phyloP scores from a whole-genome alignment of 257 asterid genomes.

The Haberlea rhodopensis region DNA sequence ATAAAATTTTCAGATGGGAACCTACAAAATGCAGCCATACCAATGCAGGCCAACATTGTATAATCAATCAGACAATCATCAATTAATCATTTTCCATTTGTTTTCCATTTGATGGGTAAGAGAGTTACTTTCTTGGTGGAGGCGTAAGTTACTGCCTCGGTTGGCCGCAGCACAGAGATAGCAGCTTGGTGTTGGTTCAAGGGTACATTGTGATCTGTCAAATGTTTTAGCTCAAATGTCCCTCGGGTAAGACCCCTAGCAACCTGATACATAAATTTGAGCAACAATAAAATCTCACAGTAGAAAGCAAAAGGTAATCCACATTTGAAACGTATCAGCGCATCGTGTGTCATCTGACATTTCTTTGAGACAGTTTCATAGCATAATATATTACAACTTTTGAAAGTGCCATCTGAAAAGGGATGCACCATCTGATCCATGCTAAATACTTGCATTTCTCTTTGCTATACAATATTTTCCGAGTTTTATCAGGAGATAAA shows the following conservation, averaged over 20 bases:
- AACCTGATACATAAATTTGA: constrained; percentile 46
- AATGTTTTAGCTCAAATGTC: constrained; percentile 67
- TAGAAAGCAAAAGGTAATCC: neutral
- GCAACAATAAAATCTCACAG: too few species aligned
- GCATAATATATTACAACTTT: neutral
- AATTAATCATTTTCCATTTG: constrained; percentile 46
- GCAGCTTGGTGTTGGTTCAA: constrained; percentile 36
- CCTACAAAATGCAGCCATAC: neutral
- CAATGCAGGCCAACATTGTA: constrained; percentile 17
- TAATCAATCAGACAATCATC: neutral
- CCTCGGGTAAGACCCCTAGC: constrained; percentile 86
- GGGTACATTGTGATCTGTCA: constrained; percentile 45
- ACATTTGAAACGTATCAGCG: neutral
- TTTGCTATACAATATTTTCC: neutral
- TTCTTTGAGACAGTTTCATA: neutral
- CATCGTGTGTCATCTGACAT: neutral
- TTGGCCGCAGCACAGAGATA: constrained; percentile 47
- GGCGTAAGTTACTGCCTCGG: constrained; percentile 41
- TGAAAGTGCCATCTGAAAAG: neutral
- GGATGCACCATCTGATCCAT: neutral
- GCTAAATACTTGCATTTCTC: neutral
- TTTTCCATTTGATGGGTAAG: constrained; percentile 68
- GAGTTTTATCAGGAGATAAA: too few species aligned
- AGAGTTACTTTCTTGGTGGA: constrained; percentile 53
- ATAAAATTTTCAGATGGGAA: neutral